Conservation (phyloP, 495 filamentous ascomycete species). For the Corynascus novoguineensis region DNA sequence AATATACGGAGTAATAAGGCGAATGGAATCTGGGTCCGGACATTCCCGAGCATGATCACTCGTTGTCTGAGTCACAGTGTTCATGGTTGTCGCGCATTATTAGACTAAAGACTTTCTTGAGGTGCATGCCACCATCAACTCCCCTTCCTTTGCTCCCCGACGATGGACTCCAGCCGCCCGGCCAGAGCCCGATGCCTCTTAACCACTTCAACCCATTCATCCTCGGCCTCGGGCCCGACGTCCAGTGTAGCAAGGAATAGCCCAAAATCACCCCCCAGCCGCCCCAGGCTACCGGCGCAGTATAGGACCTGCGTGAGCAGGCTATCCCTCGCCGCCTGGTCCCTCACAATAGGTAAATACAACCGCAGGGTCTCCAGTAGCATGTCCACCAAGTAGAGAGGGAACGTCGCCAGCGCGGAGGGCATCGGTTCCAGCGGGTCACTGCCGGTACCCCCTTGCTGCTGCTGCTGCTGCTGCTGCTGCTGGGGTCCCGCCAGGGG, state of each 20-base stretch:
- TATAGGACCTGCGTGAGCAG: slow-evolving; percentile 92
- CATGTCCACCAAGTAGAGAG: slow-evolving; percentile 76
- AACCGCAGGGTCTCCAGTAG: slow-evolving; percentile 68
- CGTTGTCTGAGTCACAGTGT: neutral
- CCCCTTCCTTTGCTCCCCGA: slow-evolving; percentile 43
- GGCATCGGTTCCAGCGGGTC: slow-evolving; percentile 68
- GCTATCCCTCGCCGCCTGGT: slow-evolving; percentile 73
- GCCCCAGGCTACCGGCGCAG: slow-evolving; percentile 86
- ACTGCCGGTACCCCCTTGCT: slow-evolving; percentile 10
- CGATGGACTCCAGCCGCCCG: slow-evolving; percentile 76
- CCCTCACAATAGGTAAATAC: slow-evolving; percentile 80
- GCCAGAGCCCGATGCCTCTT: slow-evolving; percentile 84
- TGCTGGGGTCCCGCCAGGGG: neutral
- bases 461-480: no score
- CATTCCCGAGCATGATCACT: neutral
- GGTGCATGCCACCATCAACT: slow-evolving; percentile 6
- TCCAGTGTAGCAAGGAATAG: slow-evolving; percentile 69
- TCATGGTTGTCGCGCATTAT: neutral
- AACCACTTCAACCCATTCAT: slow-evolving; percentile 88
- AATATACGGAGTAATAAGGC: neutral
- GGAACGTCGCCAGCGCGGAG: slow-evolving; percentile 75
- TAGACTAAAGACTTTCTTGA: neutral
- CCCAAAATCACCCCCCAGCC: slow-evolving; percentile 90
- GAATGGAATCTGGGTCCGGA: no score
- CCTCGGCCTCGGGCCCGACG: slow-evolving; percentile 49